phyloP scores from a whole-genome alignment of 192 early-diverging fungal genomes.

The Backusella macrospora region DNA sequence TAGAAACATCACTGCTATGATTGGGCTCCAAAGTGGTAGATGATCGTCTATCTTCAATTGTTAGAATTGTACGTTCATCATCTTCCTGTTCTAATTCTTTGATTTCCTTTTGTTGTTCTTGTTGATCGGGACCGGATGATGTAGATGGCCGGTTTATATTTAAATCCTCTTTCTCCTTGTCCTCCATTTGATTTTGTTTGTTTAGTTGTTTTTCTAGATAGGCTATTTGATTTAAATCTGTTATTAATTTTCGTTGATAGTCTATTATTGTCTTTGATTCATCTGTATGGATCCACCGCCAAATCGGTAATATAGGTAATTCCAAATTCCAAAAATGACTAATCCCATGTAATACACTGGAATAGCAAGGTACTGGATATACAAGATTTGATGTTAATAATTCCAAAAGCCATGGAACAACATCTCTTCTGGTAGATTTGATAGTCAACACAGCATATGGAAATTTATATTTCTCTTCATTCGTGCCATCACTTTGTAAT shows the following conservation, averaged over 20 bases:
- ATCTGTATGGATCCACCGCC: constrained; percentile 31
- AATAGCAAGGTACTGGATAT: constrained; percentile 50
- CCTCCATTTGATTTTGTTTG: constrained; percentile 40
- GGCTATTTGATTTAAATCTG: constrained; percentile 42
- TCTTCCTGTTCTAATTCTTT: background rate
- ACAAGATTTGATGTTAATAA: constrained; percentile 52
- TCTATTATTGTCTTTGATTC: constrained; percentile 54
- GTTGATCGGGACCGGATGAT: constrained; percentile 12
- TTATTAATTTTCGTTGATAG: constrained; percentile 63
- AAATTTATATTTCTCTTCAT: constrained; percentile 72
- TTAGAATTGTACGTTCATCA: background rate
- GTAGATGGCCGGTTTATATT: constrained; percentile 12
- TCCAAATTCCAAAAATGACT: constrained; percentile 44
- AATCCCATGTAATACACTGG: constrained; percentile 45
- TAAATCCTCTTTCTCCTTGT: constrained; percentile 37
- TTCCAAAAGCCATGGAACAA: constrained; percentile 67
- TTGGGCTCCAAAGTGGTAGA: background rate
- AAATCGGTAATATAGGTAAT: constrained; percentile 48
- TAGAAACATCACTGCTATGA: background rate
- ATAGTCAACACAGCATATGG: constrained; percentile 75
- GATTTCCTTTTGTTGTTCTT: background rate
- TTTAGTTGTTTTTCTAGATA: constrained; percentile 37
- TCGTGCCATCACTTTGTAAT: constrained; percentile 77
- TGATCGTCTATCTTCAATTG: background rate
- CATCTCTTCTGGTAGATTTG: too few relatives aligned